Percentiles rank a stretch among this genome's conserved stretches.
Evolutionary conservation across 108 stramenopile genomes (phyloP).

Genomic region (Skeletonema potamos): DNA sequence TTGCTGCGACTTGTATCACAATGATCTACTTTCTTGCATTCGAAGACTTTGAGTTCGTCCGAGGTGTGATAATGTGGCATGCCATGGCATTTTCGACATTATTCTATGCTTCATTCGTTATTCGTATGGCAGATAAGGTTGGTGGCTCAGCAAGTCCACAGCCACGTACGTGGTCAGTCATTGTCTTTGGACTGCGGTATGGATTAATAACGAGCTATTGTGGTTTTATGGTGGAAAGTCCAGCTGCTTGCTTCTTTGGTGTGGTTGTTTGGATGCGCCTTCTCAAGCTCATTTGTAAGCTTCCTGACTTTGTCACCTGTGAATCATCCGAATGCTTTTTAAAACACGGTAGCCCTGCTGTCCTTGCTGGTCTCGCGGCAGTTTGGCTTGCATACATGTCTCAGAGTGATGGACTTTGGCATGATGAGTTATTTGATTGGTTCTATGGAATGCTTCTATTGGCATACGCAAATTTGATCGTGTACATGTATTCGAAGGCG

Average conservation of each 20-base stretch:
- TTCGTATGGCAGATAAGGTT: slow-evolving; percentile 23
- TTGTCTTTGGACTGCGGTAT: slow-evolving; percentile 46
- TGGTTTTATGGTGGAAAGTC: not conserved
- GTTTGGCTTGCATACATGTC: not conserved
- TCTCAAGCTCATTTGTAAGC: not conserved
- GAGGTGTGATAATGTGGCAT: slow-evolving; percentile 33
- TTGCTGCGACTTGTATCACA: slow-evolving; percentile 34
- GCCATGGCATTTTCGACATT: slow-evolving; percentile 13
- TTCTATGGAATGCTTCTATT: not conserved
- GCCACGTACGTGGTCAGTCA: slow-evolving; percentile 29
- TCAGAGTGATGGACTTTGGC: not conserved
- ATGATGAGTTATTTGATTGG: not conserved
- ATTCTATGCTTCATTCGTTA: slow-evolving; percentile 26
- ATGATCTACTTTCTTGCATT: slow-evolving; percentile 34
- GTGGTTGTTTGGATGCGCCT: not conserved
- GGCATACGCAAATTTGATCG: not conserved
- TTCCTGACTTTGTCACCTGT: not conserved
- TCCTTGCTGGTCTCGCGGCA: not conserved
- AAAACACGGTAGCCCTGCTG: not conserved
- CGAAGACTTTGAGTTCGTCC: slow-evolving; percentile 16
- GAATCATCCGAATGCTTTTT: not conserved
- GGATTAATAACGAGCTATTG: slow-evolving; percentile 14
- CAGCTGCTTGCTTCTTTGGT: not conserved
- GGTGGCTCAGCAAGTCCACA: not conserved
- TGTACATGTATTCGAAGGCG: not conserved